Conservation (phyloP, 768 basidiomycete species). For the Calocybe cyanea region DNA sequence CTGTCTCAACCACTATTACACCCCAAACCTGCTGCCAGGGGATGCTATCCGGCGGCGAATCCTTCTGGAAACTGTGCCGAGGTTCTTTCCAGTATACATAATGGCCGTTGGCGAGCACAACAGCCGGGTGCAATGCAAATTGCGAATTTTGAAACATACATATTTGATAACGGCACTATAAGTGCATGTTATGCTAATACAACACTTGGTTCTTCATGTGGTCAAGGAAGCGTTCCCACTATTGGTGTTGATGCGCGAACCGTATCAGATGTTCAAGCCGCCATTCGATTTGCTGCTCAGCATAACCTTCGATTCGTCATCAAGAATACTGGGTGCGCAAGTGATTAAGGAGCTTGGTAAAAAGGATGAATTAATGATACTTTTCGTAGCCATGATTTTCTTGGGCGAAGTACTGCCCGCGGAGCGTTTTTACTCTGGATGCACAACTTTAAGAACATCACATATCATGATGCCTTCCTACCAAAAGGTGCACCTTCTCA, state of each 20-base stretch:
- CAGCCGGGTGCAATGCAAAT: conserved; percentile 36
- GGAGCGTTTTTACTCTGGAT: no score
- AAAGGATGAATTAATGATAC: conserved; percentile 8
- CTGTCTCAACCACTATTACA: no score
- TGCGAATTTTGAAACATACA: conserved; percentile 23
- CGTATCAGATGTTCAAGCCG: conserved; percentile 33
- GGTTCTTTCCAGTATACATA: no score
- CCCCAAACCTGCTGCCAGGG: no score
- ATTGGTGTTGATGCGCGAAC: conserved; percentile 35
- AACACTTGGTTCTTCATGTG: conserved; percentile 41
- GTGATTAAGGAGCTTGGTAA: no score
- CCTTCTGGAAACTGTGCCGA: no score
- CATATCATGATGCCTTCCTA: conserved; percentile 31
- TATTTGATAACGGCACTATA: conserved; percentile 40
- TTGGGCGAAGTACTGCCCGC: no score
- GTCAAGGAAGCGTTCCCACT: no score
- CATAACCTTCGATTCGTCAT: no score
- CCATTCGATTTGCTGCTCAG: no score
- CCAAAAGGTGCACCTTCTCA: conserved; percentile 27
- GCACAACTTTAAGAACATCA: no score
- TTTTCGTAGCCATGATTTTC: conserved; percentile 33
- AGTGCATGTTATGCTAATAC: conserved; percentile 30
- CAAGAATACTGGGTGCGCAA: conserved; percentile 28
- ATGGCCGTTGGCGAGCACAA: conserved; percentile 36
- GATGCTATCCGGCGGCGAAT: no score